Evolutionary conservation across 139 green algal species (phyloP).

Genomic region (Trebouxia sp.): DNA sequence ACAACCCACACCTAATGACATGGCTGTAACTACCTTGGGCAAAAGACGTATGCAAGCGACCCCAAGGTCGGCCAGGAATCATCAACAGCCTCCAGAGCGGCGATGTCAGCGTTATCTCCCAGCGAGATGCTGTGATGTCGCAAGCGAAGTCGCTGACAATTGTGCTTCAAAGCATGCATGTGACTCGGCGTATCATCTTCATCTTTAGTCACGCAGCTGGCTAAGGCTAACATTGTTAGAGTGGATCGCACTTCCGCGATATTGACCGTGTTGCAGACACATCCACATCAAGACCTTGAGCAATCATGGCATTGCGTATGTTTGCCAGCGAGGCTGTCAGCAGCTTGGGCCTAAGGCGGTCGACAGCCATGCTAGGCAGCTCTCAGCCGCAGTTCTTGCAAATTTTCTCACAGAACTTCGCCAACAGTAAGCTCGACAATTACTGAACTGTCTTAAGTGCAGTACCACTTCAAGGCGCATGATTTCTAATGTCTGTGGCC

Average conservation of each 20-base stretch:
- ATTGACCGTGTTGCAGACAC: no score
- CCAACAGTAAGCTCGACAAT: neutral
- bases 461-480: neutral
- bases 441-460: conserved; percentile 45
- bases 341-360: neutral
- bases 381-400: conserved; percentile 18
- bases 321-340: conserved; percentile 10
- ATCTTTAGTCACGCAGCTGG: neutral
- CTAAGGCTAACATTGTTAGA: no score
- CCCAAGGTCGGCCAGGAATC: neutral
- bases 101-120: no score
- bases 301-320: neutral
- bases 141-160: no score
- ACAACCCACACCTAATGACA: no score
- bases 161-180: no score
- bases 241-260: no score
- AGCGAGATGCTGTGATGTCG: conserved; percentile 9
- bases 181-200: neutral
- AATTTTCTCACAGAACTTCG: conserved; percentile 1
- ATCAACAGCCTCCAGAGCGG: conserved; percentile 19
- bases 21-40: neutral
- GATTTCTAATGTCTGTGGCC: neutral
- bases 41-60: conserved; percentile 6
- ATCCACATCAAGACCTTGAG: neutral
- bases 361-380: neutral